Evolutionary conservation across 768 basidiomycete species (phyloP), one percentile per base, ranked within the genome.

Genomic region (Hypholoma sublateritium): DNA sequence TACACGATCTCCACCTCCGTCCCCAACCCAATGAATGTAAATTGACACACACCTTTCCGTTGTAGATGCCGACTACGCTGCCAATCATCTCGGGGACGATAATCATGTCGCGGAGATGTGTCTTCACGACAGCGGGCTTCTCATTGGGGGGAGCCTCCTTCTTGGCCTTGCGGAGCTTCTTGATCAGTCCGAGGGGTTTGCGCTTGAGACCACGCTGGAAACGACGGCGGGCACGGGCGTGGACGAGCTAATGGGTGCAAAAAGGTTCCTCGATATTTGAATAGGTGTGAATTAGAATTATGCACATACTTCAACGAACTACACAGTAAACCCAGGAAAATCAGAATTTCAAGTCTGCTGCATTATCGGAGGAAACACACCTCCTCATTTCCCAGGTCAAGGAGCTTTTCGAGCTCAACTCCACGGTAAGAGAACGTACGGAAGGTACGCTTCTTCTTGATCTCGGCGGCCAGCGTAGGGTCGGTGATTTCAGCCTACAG

Each of bases 31-130:
- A 3, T 32, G 19, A 41, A 13, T 41, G 34, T 25, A 37, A 21
- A 42, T 34, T 17, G 57, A 2, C 13, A 72, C 75, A 59, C 69
- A 92, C 91, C 85, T 96, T 96, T 70, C 94, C 94, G 71, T 95
- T 96, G 87, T 99, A 98, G 72, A 98, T 96, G 61, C 97, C 97
- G 62, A 98, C 87, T 64, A 98, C 93, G 68, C 87, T 89, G 60
- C 97, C 97, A 76, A 99, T 98, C 97, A 99, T 98, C 82, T 99
- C 97, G 49, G 97, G 97, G 58, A 99, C 97, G 76, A 99, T 89
- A 76, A 98, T 96, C 97, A 99, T 98, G 79, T 98, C 89, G 69
- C 97, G 93, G 67, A 99, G 83, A 77, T 99, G 97, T 56, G 97
- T 99, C 85, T 98, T 99, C 70, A 99, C 96, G 66, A 95, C 91